Conservation (phyloP, 179 eudicot genomes). For the Patellifolia procumbens region DNA sequence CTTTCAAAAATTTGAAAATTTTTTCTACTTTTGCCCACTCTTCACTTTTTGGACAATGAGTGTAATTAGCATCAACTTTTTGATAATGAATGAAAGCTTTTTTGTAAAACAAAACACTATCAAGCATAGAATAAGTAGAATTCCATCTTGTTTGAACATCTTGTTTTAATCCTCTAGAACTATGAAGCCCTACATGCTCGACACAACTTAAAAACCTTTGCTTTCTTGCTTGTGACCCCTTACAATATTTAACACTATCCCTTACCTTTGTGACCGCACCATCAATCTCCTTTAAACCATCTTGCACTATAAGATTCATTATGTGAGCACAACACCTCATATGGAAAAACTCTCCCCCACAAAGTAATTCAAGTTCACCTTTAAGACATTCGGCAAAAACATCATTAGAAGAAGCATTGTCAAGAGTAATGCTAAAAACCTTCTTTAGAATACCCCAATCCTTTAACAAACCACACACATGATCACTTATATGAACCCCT, state of each 20-base stretch:
- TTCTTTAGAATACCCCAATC: too few relatives aligned
- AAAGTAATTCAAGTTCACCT: not conserved
- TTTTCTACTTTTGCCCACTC: conserved; percentile 12
- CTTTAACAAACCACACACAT: too few relatives aligned
- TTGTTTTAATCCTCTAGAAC: not conserved
- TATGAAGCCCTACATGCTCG: not conserved
- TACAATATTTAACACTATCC: conserved; percentile 24
- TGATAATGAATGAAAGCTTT: conserved; percentile 6
- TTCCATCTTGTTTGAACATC: conserved; percentile 25
- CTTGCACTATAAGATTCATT: not conserved
- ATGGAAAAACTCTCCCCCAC: not conserved
- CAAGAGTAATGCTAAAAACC: not conserved
- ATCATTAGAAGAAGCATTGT: not conserved
- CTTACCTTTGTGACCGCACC: conserved; percentile 1
- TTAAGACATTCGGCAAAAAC: not conserved
- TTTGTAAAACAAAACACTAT: not conserved
- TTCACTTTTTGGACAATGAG: not conserved
- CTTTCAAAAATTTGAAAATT: not conserved
- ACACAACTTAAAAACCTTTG: conserved; percentile 2
- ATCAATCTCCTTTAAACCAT: conserved; percentile 7
- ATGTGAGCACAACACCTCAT: conserved; percentile 5
- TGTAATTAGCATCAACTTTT: conserved; percentile 3
- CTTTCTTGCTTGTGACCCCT: conserved; percentile 24
- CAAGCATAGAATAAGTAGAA: conserved; percentile 7
- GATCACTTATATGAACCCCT: too few relatives aligned